Evolutionary conservation across 768 basidiomycete species (phyloP).

Genomic region (Mycena crocata): DNA sequence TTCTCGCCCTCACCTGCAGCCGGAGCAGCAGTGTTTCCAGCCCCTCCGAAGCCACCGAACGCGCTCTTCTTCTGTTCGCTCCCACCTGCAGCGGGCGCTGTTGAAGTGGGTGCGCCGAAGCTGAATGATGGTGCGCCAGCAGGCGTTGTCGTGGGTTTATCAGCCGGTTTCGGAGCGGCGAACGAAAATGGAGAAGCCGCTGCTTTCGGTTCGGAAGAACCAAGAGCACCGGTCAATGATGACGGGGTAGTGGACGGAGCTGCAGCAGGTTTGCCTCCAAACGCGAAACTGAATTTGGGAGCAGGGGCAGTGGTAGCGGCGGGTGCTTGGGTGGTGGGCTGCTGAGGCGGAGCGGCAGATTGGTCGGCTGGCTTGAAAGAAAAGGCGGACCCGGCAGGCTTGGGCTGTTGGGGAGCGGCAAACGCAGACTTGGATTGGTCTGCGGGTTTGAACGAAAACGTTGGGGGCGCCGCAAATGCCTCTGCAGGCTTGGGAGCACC

Average conservation of each 20-base stretch:
- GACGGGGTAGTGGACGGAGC: constrained; percentile 30
- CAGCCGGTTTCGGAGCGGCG: constrained; percentile 32
- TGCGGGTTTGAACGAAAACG: constrained; percentile 28
- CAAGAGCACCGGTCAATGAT: constrained; percentile 36
- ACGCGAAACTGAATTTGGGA: constrained; percentile 55
- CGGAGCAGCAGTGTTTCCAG: not conserved
- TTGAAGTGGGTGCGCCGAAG: not conserved
- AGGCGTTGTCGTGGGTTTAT: constrained; percentile 7
- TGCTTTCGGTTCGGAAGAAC: constrained; percentile 37
- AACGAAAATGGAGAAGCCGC: constrained; percentile 38
- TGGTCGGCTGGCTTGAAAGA: constrained; percentile 32
- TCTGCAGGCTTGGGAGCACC: constrained; percentile 26
- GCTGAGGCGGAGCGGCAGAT: constrained; percentile 26
- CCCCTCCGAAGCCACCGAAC: constrained; percentile 5
- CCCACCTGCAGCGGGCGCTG: constrained; percentile 12
- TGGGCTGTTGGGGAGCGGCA: constrained; percentile 16
- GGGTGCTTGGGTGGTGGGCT: constrained; percentile 35
- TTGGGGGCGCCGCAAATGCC: constrained; percentile 3
- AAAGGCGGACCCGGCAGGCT: constrained; percentile 21
- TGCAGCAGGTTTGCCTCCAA: constrained; percentile 30
- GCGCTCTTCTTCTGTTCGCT: constrained; percentile 14
- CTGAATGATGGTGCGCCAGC: constrained; percentile 7
- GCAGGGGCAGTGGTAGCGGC: constrained; percentile 39
- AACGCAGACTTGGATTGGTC: constrained; percentile 13
- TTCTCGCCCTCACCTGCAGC: too few relatives aligned